phyloP scores from a whole-genome alignment of 768 basidiomycete genomes.

The Tricholoma sp. region DNA sequence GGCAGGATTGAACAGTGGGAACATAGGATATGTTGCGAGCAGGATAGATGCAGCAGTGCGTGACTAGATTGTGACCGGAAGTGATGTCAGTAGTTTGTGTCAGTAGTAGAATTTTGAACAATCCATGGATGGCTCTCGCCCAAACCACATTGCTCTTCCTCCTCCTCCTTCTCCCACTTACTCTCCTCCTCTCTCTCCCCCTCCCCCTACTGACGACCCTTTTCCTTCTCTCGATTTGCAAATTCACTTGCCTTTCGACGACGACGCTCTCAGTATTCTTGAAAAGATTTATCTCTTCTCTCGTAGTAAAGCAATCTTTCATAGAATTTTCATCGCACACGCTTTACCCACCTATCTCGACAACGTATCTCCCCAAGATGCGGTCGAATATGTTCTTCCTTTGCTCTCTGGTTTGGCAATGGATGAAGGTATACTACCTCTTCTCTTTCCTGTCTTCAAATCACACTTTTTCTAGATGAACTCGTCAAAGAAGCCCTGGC shows the following conservation, averaged over 20 bases:
- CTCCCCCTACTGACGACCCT: slow-evolving; percentile 28
- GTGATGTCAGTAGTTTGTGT: slow-evolving; percentile 27
- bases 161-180: slow-evolving; percentile 21
- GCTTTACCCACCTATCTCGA: slow-evolving; percentile 75
- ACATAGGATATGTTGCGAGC: slow-evolving; percentile 73
- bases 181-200: slow-evolving; percentile 23
- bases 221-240: slow-evolving; percentile 32
- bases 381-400: slow-evolving; percentile 89
- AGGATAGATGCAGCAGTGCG: slow-evolving; percentile 61
- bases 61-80: slow-evolving; percentile 15
- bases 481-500: slow-evolving; percentile 85
- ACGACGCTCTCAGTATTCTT: slow-evolving; percentile 76
- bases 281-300: slow-evolving; percentile 92
- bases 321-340: slow-evolving; percentile 78
- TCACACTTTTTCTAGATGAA: slow-evolving; percentile 53
- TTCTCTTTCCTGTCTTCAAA: slow-evolving; percentile 3
- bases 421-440: slow-evolving; percentile 60
- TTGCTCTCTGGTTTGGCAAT: slow-evolving; percentile 81
- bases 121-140: slow-evolving; percentile 1
- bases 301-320: slow-evolving; percentile 59
- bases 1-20: slow-evolving; percentile 83
- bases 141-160: slow-evolving; percentile 30
- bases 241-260: slow-evolving; percentile 51
- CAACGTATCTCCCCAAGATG: slow-evolving; percentile 79
- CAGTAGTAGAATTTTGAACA: neutral